Percentiles rank a stretch among this genome's conserved stretches.
phyloP scores from a whole-genome alignment of 305 asterid genomes.

The Ruellia speciosa region DNA sequence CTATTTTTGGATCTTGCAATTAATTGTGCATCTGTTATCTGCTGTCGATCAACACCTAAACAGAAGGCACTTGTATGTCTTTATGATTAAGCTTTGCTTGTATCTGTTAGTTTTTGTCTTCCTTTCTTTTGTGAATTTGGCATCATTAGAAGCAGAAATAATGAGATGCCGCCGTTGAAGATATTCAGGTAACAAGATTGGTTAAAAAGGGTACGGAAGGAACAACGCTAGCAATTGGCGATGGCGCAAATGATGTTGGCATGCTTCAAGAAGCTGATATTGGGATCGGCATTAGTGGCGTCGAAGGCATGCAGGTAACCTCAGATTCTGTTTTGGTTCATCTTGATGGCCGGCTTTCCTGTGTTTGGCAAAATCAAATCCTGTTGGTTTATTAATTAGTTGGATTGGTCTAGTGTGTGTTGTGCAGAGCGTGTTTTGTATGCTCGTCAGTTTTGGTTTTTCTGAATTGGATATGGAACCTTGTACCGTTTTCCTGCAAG shows the following conservation, averaged over 20 bases:
- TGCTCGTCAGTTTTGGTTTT: neutral
- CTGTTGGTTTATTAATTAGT: neutral
- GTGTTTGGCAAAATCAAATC: neutral
- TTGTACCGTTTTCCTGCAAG: too few species aligned
- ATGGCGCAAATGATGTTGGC: conserved; percentile 98
- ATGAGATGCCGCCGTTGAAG: conserved; percentile 49
- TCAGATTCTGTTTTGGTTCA: conserved; percentile 11
- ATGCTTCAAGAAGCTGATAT: conserved; percentile 99
- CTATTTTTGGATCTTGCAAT: conserved; percentile 72
- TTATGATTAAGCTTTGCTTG: conserved; percentile 18
- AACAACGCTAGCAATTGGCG: conserved; percentile 88
- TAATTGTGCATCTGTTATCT: conserved; percentile 75
- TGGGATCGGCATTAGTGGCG: conserved; percentile 94
- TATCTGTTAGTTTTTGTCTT: conserved; percentile 9
- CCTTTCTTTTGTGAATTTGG: conserved; percentile 4
- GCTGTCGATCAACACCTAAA: conserved; percentile 95
- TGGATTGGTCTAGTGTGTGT: too few species aligned
- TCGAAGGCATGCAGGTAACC: conserved; percentile 95
- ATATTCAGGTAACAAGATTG: conserved; percentile 87
- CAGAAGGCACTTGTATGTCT: conserved; percentile 91
- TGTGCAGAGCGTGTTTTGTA: neutral
- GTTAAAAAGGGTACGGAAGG: conserved; percentile 71
- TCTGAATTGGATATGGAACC: neutral
- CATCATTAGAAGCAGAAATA: conserved; percentile 26
- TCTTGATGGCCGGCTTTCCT: neutral